These are phyloP conservation scores for Gaeumannomyces tritici DNA, from an alignment of 2,329 filamentous ascomycete species.

Conservation along the genomic window DNA sequence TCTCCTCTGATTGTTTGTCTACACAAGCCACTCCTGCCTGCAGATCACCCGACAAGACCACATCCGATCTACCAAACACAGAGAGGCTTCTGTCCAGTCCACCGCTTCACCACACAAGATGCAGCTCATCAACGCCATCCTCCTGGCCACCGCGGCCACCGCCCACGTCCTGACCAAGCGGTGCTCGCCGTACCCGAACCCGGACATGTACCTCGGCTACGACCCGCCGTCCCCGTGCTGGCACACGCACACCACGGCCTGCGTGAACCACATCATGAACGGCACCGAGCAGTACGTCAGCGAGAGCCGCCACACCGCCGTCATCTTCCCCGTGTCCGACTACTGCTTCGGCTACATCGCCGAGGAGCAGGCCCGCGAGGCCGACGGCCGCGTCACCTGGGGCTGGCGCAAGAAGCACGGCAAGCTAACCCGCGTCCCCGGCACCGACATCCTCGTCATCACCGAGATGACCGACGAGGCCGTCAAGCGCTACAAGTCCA, in stretches of 20 bases:
- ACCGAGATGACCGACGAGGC: conserved; percentile 12
- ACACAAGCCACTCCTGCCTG: no score
- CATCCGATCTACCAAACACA: neutral
- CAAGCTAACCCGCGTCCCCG: conserved; percentile 9
- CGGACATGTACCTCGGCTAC: conserved; percentile 12
- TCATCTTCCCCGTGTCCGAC: conserved; percentile 12
- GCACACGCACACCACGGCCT: conserved; percentile 14
- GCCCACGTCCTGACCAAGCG: conserved; percentile 13
- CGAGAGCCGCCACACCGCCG: conserved; percentile 9
- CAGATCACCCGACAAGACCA: neutral
- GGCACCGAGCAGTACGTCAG: conserved; percentile 13
- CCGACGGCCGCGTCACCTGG: conserved; percentile 14
- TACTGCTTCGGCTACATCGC: conserved; percentile 12
- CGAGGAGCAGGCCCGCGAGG: conserved; percentile 13
- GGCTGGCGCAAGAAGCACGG: conserved; percentile 14
- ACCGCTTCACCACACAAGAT: neutral
- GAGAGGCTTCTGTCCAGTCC: neutral
- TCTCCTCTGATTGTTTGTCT: neutral
- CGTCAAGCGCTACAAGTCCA: conserved; percentile 8
- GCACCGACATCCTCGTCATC: conserved; percentile 12
- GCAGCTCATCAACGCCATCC: neutral
- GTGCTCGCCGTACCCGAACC: conserved; percentile 15
- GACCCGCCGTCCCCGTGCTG: conserved; percentile 17
- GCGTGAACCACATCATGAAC: conserved; percentile 9
- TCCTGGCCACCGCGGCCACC: neutral